Evolutionary conservation across 2,329 filamentous ascomycete species (phyloP).

Genomic region (Fonsecaea nubica): DNA sequence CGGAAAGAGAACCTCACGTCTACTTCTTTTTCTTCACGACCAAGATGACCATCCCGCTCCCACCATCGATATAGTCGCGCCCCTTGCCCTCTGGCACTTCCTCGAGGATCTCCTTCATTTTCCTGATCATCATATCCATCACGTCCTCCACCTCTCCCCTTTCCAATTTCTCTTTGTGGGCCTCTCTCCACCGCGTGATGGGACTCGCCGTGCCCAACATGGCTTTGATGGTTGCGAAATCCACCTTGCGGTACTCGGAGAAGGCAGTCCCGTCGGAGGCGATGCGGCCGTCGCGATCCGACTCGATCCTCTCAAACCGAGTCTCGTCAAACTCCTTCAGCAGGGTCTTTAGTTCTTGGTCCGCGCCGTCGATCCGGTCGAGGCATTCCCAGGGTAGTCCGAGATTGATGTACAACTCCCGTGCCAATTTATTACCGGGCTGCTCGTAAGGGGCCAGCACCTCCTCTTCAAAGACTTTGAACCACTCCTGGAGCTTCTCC

Average conservation of each 20-base stretch:
- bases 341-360: slow-evolving; percentile 39
- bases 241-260: slow-evolving; percentile 28
- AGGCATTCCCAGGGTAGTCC: slow-evolving; percentile 57
- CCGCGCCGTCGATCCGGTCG: not conserved
- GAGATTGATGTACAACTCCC: slow-evolving; percentile 52
- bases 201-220: slow-evolving; percentile 47
- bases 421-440: slow-evolving; percentile 53
- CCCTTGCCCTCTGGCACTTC: slow-evolving; percentile 42
- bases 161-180: slow-evolving; percentile 46
- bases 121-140: slow-evolving; percentile 41
- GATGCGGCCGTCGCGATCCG: slow-evolving; percentile 28
- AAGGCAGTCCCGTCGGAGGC: slow-evolving; percentile 41
- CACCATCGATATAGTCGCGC: slow-evolving; percentile 36
- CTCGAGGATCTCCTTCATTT: slow-evolving; percentile 40
- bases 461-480: slow-evolving; percentile 49
- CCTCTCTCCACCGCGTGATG: slow-evolving; percentile 51
- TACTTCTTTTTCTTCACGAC: slow-evolving; percentile 37
- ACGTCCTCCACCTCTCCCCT: slow-evolving; percentile 47
- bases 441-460: slow-evolving; percentile 49
- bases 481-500: slow-evolving; percentile 50
- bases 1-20: slow-evolving; percentile 4
- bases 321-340: slow-evolving; percentile 28
- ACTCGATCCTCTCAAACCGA: slow-evolving; percentile 28
- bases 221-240: slow-evolving; percentile 41
- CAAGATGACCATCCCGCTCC: slow-evolving; percentile 37